Percentiles rank a stretch among this genome's conserved stretches.
Conservation (phyloP, 2,329 filamentous ascomycete species). For the Zymoseptoria brevis region DNA sequence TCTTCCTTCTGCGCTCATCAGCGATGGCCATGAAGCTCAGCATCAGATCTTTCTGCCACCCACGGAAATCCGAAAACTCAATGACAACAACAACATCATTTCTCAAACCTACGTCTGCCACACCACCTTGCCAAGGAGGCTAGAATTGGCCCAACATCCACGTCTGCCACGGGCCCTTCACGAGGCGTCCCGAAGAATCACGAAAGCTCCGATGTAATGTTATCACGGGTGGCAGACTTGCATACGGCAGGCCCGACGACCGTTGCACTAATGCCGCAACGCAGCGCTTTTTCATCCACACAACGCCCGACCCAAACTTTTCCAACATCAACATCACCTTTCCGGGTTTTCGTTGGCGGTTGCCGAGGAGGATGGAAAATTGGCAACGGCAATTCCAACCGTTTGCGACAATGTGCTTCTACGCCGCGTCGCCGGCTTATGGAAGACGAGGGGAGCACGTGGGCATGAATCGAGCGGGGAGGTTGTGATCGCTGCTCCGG, state of each 20-base stretch:
- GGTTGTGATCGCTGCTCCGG: neutral
- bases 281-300: neutral
- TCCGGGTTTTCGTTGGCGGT: neutral
- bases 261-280: neutral
- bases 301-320: no score
- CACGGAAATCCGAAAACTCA: neutral
- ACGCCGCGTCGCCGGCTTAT: no score
- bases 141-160: neutral
- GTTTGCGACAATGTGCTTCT: neutral
- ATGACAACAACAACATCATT: neutral
- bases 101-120: neutral
- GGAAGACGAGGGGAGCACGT: no score
- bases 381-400: neutral
- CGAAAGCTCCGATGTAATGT: neutral
- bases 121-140: slow-evolving; percentile 1
- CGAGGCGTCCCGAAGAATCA: neutral
- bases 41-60: neutral
- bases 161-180: neutral
- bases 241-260: neutral
- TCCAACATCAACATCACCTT: neutral
- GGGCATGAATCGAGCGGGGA: neutral
- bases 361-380: neutral
- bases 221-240: neutral
- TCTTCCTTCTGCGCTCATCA: neutral
- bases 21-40: neutral